Conservation (phyloP, 2,329 filamentous ascomycete genomes). For the Penicillium sp. region DNA sequence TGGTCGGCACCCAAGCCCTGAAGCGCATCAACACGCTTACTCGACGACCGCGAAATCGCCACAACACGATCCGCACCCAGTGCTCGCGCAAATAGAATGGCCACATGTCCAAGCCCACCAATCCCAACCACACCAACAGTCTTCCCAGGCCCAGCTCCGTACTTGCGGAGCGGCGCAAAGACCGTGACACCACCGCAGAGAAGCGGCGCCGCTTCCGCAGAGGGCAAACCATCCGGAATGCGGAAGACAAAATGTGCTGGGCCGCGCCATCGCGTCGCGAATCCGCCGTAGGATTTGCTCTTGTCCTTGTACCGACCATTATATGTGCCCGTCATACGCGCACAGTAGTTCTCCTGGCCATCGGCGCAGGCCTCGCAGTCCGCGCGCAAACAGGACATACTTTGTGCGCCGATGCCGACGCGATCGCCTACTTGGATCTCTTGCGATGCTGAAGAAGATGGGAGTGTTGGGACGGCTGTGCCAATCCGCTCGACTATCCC, state of each 20-base stretch:
- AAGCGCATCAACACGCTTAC: conserved; percentile 49
- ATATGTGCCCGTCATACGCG: conserved; percentile 35
- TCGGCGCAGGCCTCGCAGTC: conserved; percentile 41
- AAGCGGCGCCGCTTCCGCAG: conserved; percentile 59
- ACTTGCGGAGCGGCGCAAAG: conserved; percentile 61
- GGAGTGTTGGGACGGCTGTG: conserved; percentile 27
- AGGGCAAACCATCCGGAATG: conserved; percentile 49
- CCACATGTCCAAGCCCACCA: conserved; percentile 69
- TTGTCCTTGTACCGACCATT: conserved; percentile 33
- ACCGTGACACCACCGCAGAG: conserved; percentile 73
- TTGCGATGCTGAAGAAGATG: conserved; percentile 22
- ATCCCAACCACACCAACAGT: conserved; percentile 65
- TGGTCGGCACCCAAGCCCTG: conserved; percentile 49
- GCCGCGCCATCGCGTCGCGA: conserved; percentile 51
- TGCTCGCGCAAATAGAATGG: conserved; percentile 63
- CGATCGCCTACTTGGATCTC: conserved; percentile 56
- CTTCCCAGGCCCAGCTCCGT: conserved; percentile 64
- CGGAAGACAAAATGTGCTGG: conserved; percentile 55
- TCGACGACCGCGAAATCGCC: conserved; percentile 49
- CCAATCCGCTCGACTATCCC: conserved; percentile 54
- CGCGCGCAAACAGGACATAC: conserved; percentile 46
- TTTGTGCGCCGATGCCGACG: conserved; percentile 59
- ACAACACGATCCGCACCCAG: conserved; percentile 60
- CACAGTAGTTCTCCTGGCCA: conserved; percentile 39
- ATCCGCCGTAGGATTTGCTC: conserved; percentile 48